Conservation (phyloP, 2,329 filamentous ascomycete genomes). For the Mollisiaceae sp. region DNA sequence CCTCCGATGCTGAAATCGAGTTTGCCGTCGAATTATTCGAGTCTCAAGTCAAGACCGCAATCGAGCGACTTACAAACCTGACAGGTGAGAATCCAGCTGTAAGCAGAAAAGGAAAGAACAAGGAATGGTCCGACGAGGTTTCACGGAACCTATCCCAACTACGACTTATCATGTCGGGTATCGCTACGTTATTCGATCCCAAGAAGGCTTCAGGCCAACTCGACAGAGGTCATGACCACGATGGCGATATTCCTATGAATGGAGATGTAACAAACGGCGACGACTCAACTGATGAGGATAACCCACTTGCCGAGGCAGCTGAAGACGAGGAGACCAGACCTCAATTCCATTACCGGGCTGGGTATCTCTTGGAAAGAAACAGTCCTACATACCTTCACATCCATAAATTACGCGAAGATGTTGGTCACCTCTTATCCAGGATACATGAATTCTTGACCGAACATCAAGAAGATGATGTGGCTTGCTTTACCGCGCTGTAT, state of each 20-base stretch:
- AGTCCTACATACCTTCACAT: constrained; percentile 74
- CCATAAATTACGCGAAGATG: constrained; percentile 78
- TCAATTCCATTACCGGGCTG: constrained; percentile 86
- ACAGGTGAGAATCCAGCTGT: constrained; percentile 82
- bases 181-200: constrained; percentile 88
- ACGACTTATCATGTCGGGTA: constrained; percentile 85
- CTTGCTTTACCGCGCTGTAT: constrained; percentile 92
- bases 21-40: constrained; percentile 92
- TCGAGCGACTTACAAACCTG: constrained; percentile 76
- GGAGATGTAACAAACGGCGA: constrained; percentile 53
- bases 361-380: constrained; percentile 74
- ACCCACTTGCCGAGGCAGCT: constrained; percentile 62
- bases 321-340: constrained; percentile 85
- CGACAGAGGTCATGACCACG: constrained; percentile 50
- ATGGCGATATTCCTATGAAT: constrained; percentile 51
- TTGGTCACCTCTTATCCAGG: constrained; percentile 80
- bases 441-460: constrained; percentile 83
- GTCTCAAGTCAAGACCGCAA: constrained; percentile 77
- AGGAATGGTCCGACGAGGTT: constrained; percentile 98
- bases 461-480: constrained; percentile 93
- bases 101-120: constrained; percentile 92
- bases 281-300: constrained; percentile 58
- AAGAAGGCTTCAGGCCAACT: constrained; percentile 66
- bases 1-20: constrained; percentile 76
- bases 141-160: constrained; percentile 87